Evolutionary conservation across 139 green algal species (phyloP).

Genomic region (Chlamydomonas schloesseri): DNA sequence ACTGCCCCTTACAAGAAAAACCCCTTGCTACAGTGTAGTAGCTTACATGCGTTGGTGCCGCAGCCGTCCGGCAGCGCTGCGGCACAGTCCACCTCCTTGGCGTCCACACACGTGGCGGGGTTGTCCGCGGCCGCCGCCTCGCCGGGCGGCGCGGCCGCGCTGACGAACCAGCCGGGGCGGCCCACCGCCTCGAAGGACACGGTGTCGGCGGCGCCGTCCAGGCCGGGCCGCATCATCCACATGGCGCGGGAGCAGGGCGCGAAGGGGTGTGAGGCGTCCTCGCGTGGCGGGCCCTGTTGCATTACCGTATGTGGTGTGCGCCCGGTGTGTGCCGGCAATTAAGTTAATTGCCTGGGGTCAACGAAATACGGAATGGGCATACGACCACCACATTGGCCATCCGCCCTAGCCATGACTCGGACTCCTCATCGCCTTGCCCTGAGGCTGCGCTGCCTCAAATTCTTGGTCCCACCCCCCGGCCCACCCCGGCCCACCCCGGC

Average conservation of each 20-base stretch:
- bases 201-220: slow-evolving; percentile 29
- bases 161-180: slow-evolving; percentile 17
- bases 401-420: too few relatives aligned
- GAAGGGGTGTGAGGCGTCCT: neutral
- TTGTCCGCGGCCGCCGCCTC: neutral
- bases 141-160: neutral
- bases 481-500: too few relatives aligned
- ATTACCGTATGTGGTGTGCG: too few relatives aligned
- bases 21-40: too few relatives aligned
- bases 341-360: too few relatives aligned
- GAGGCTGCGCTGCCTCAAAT: too few relatives aligned
- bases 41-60: neutral
- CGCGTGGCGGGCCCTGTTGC: neutral
- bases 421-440: too few relatives aligned
- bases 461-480: too few relatives aligned
- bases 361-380: too few relatives aligned
- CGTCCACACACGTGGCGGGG: neutral
- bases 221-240: slow-evolving; percentile 42
- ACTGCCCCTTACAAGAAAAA: too few relatives aligned
- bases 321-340: too few relatives aligned
- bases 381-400: too few relatives aligned
- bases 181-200: slow-evolving; percentile 39
- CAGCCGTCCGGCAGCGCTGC: neutral
- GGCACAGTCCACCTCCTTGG: neutral
- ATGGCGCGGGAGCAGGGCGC: slow-evolving; percentile 16